Conservation (phyloP, 2,329 filamentous ascomycete genomes). For the Diplocarpon mali region DNA sequence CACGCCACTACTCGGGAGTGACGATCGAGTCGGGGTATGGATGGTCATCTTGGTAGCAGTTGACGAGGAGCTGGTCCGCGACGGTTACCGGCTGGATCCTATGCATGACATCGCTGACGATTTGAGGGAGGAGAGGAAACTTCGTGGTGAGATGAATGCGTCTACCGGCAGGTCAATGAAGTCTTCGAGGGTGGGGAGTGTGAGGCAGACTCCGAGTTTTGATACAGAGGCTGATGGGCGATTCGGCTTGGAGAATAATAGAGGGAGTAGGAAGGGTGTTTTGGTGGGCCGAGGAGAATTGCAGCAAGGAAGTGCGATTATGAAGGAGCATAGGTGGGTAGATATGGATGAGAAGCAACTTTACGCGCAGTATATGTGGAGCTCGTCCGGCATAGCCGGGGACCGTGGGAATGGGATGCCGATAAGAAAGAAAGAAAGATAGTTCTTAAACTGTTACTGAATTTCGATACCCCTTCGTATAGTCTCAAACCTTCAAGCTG, state of each 20-base stretch:
- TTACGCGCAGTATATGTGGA: conserved; percentile 14
- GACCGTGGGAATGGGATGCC: too few relatives aligned
- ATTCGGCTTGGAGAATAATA: too few relatives aligned
- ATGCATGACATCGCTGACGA: conserved; percentile 8
- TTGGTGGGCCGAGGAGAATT: too few relatives aligned
- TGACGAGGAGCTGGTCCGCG: conserved; percentile 4
- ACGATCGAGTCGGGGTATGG: conserved; percentile 61
- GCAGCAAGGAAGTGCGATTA: not conserved
- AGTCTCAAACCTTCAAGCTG: too few relatives aligned
- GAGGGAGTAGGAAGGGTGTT: too few relatives aligned
- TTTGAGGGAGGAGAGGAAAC: conserved; percentile 6
- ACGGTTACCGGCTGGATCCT: not conserved
- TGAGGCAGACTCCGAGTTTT: too few relatives aligned
- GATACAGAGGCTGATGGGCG: too few relatives aligned
- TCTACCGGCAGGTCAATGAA: not conserved
- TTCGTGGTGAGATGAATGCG: not conserved
- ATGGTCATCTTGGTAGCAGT: conserved; percentile 54
- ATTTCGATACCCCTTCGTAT: too few relatives aligned
- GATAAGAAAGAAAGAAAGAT: too few relatives aligned
- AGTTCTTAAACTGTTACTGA: too few relatives aligned
- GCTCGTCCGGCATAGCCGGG: not conserved
- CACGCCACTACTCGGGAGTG: conserved; percentile 56
- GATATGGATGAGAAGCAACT: conserved; percentile 9
- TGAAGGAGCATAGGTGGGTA: conserved; percentile 1
- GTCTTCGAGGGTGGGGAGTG: too few relatives aligned